phyloP scores from a whole-genome alignment of 1,284 basidiomycete genomes.

The Pseudozyma hubeiensis region DNA sequence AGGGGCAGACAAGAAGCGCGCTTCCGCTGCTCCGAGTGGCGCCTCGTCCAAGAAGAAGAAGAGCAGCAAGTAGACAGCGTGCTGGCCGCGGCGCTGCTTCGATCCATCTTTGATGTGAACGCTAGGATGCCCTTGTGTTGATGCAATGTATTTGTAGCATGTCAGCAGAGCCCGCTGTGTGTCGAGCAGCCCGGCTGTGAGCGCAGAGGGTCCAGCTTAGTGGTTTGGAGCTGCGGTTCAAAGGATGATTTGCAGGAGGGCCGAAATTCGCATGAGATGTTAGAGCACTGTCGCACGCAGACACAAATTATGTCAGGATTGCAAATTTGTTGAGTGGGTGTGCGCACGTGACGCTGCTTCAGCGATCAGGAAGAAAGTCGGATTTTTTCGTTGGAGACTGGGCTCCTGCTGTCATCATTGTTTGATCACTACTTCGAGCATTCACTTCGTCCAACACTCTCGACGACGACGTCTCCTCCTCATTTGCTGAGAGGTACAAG shows the following conservation, averaged over 20 bases:
- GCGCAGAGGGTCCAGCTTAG: too few relatives aligned
- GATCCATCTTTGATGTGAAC: neutral
- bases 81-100: neutral
- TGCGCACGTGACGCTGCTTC: conserved; percentile 32
- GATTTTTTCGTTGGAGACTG: conserved; percentile 33
- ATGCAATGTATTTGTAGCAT: conserved; percentile 27
- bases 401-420: neutral
- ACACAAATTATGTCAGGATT: conserved; percentile 10
- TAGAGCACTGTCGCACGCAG: neutral
- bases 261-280: neutral
- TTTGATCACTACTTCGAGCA: conserved; percentile 2
- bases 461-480: neutral
- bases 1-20: conserved; percentile 26
- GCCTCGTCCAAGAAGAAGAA: conserved; percentile 41
- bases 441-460: conserved; percentile 1
- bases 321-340: conserved; percentile 4
- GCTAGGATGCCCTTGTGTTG: neutral
- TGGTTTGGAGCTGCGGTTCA: too few relatives aligned
- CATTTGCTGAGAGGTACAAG: neutral
- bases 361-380: conserved; percentile 25
- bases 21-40: conserved; percentile 16
- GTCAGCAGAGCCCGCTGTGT: neutral
- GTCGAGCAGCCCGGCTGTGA: too few relatives aligned
- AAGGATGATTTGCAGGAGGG: too few relatives aligned
- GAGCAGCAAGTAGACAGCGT: conserved; percentile 26